These are phyloP conservation scores for Lanmaoa pseudosensibilis DNA, from an alignment of 768 basidiomycete genomes.

Conservation along the genomic window DNA sequence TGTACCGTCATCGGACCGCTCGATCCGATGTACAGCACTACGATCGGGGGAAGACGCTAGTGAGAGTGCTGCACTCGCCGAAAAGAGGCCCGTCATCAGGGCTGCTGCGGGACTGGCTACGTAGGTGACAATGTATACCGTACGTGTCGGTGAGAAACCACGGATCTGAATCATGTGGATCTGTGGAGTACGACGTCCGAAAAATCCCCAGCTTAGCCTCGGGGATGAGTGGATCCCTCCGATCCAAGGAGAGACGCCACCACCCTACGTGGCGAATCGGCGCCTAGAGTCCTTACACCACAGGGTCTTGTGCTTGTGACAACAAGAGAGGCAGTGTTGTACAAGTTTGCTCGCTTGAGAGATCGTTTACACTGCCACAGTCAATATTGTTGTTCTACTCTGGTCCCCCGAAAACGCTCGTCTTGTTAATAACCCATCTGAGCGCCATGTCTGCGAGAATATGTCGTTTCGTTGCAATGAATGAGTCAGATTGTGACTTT, in stretches of 20 bases:
- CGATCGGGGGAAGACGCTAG: not conserved
- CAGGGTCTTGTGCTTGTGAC: not conserved
- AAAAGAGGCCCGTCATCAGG: not conserved
- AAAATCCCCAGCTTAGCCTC: not conserved
- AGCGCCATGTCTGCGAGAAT: not conserved
- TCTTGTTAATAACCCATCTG: not conserved
- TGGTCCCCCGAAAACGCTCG: too few species aligned
- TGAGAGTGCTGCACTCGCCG: not conserved
- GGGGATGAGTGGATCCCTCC: not conserved
- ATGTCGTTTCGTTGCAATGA: not conserved
- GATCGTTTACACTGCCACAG: conserved; percentile 5
- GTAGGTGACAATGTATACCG: not conserved
- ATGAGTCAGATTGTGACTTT: not conserved
- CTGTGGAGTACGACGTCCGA: too few species aligned
- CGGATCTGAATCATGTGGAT: not conserved
- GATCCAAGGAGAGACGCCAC: not conserved
- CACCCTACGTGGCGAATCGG: not conserved
- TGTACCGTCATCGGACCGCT: not conserved
- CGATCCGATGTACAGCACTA: not conserved
- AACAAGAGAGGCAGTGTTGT: conserved; percentile 6
- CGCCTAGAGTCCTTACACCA: too few species aligned
- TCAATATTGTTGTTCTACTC: not conserved
- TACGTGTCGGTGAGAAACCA: not conserved
- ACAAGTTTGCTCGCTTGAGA: not conserved
- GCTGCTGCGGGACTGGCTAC: not conserved